Base-by-base conservation (phyloP, 108 stramenopile species). In the Nitzschia sp. region DNA sequence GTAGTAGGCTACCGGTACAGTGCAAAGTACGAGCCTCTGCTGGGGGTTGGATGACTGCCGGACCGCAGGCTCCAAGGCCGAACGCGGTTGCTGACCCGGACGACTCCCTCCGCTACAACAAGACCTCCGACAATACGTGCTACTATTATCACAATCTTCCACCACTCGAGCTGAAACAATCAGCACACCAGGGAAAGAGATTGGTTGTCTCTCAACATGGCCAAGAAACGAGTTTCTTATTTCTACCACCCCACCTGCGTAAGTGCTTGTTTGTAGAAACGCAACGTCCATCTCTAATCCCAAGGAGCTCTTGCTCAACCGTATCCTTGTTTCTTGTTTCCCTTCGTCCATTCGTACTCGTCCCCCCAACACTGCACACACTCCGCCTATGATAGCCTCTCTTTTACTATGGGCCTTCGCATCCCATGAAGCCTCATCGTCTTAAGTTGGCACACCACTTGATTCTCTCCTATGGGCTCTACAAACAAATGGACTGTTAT, bases 361-460 rank as follows among this genome's bases (percentile, higher is more conserved):
- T 46, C 43, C 25, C 19, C 41, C 53, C 43, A 20, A 53, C 12
- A 17, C 17, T 11, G 51, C 37, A 20, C 15, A 53, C 22, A 6
- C 10, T 15, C 44, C 48, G 6, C 50, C 41, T 34, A 46, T 41
- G 8, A 58, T 68, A 82, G 81, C 81, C 81, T n/a, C 73, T 82
- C n/a, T 96, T 91, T 67, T 98, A 98, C 81, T 99, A 99, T 81
- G 98, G 98, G 41, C 98, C 96, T n/a, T 95, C 95, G 3, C 98
- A 99, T 86, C 98, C 98, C 26, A 99, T 99, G 98, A 99, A 99
- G 77, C 95, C 96, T 43, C 96, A 98, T 78, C 95, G 98, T 55
- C 81, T 98, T 21, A 96, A 96, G 82, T 71, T 99, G 73, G 91
- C 99, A 41, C 99, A 99, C 79, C 97, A 99, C 67, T 87, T 99